Evolutionary conservation across 148 eudicot genomes (phyloP).

Genomic region (Suaeda aralocaspica): DNA sequence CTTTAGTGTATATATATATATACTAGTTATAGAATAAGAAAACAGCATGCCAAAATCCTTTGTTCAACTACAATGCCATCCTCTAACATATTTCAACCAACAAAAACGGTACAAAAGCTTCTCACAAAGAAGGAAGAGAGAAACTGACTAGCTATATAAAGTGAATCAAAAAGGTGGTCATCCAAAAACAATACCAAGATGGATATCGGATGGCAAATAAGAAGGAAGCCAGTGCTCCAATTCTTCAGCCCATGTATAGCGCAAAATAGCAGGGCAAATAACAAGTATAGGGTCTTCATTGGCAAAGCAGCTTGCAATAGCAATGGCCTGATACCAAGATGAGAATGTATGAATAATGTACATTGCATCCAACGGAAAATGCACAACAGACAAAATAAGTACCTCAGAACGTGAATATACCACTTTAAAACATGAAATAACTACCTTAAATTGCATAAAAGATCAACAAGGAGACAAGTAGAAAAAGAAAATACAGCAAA

Average conservation of each 20-base stretch:
- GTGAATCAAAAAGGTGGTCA: not conserved
- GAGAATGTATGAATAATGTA: not conserved
- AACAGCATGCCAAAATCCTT: not conserved
- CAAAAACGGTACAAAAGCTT: no score
- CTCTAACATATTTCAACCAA: not conserved
- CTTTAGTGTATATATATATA: no score
- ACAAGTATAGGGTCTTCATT: slow-evolving; percentile 76
- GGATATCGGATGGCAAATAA: slow-evolving; percentile 87
- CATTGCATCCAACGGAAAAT: not conserved
- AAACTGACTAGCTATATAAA: not conserved
- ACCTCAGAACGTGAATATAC: no score
- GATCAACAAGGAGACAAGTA: not conserved
- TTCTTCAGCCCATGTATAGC: slow-evolving; percentile 97
- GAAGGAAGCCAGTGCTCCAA: slow-evolving; percentile 93
- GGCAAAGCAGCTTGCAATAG: slow-evolving; percentile 79
- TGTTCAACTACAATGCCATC: not conserved
- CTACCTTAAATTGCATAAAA: not conserved
- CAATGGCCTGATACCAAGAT: slow-evolving; percentile 65
- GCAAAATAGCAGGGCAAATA: slow-evolving; percentile 97
- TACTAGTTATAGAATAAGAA: no score
- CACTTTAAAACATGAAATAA: no score
- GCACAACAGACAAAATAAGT: not conserved
- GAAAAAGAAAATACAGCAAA: not conserved
- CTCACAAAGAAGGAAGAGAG: not conserved
- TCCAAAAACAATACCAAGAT: slow-evolving; percentile 58